These are phyloP conservation scores for Entomortierella lignicola DNA, from an alignment of 192 early-diverging fungal species.

Conservation along the genomic window DNA sequence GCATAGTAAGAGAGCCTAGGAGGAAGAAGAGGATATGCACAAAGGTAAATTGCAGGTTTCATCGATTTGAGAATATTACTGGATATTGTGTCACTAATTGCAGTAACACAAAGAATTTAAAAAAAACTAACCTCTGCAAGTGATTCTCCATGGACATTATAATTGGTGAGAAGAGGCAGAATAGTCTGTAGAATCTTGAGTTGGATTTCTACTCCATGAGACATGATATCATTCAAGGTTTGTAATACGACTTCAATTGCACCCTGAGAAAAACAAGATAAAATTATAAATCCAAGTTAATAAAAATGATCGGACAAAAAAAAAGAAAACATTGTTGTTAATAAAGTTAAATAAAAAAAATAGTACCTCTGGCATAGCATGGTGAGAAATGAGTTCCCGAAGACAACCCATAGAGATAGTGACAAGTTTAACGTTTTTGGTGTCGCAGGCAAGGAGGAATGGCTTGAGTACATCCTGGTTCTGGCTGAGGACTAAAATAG, in stretches of 20 bases:
- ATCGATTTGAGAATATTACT: too few species aligned
- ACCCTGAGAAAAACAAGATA: conserved; percentile 16
- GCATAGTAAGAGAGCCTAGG: conserved; percentile 81
- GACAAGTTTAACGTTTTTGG: conserved; percentile 83
- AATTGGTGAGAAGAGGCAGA: conserved; percentile 87
- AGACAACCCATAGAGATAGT: conserved; percentile 86
- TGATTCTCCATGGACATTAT: conserved; percentile 83
- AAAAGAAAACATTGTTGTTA: neutral
- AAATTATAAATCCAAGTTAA: too few species aligned
- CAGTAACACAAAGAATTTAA: too few species aligned
- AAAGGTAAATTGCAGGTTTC: too few species aligned
- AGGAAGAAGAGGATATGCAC: too few species aligned
- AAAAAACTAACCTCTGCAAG: conserved; percentile 78
- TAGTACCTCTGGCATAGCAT: conserved; percentile 77
- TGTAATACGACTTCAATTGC: conserved; percentile 74
- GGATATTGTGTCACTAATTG: too few species aligned
- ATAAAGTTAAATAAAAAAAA: neutral
- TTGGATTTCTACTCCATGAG: conserved; percentile 85
- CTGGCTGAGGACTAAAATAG: conserved; percentile 71
- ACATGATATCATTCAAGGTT: conserved; percentile 76
- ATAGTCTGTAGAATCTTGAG: conserved; percentile 94
- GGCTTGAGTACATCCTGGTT: conserved; percentile 85
- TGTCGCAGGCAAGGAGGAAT: conserved; percentile 88
- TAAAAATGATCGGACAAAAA: neutral
- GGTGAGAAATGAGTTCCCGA: conserved; percentile 80